Percentiles rank a stretch among this genome's conserved stretches.
Conservation (phyloP, 1,284 basidiomycete genomes). For the Ceratobasidium sp. region DNA sequence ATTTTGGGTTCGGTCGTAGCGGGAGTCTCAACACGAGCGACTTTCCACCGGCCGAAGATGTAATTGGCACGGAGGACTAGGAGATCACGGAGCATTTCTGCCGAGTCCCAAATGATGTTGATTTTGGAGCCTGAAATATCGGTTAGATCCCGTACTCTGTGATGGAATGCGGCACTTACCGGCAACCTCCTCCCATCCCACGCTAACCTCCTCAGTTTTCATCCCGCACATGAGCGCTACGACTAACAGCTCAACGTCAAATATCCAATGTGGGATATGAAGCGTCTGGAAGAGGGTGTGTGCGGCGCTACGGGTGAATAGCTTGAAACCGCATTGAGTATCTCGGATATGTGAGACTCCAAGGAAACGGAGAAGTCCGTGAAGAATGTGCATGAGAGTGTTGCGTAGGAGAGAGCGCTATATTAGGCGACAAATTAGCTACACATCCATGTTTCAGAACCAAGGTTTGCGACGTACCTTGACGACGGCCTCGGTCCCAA, state of each 20-base stretch:
- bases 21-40: background rate
- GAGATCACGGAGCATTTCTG: constrained; percentile 91
- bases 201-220: constrained; percentile 86
- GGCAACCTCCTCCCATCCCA: constrained; percentile 91
- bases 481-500: constrained; percentile 92
- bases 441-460: background rate
- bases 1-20: background rate
- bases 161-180: constrained; percentile 68
- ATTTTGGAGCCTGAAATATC: constrained; percentile 68
- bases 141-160: background rate
- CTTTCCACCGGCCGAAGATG: constrained; percentile 70
- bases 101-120: constrained; percentile 82
- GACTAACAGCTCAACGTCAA: constrained; percentile 95
- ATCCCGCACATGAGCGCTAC: constrained; percentile 81
- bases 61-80: constrained; percentile 87
- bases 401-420: constrained; percentile 90
- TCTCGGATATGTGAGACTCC: constrained; percentile 90
- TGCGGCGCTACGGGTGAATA: constrained; percentile 85
- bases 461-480: constrained; percentile 69
- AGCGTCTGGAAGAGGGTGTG: constrained; percentile 84
- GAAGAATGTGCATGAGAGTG: constrained; percentile 91
- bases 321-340: constrained; percentile 97
- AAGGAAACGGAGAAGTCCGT: constrained; percentile 83
- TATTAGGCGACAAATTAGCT: background rate
- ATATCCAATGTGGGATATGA: constrained; percentile 91